phyloP scores from a whole-genome alignment of 441 rosid species.

The Mallotus japonicus region DNA sequence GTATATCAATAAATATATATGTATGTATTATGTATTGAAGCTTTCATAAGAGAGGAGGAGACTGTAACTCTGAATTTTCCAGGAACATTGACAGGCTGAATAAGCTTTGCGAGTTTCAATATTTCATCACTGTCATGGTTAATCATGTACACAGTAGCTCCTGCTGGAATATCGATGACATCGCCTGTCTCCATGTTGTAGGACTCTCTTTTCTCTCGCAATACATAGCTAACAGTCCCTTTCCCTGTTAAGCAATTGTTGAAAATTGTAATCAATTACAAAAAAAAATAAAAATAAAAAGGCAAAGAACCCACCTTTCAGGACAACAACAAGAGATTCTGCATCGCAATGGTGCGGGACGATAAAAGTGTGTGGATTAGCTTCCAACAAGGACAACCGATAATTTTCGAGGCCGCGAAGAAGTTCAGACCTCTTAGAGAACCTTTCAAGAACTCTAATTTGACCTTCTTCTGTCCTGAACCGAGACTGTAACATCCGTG shows the following conservation, averaged over 20 bases:
- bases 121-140: constrained; percentile 38
- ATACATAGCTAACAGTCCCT: constrained; percentile 39
- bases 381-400: constrained; percentile 38
- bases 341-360: constrained; percentile 54
- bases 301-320: constrained; percentile 33
- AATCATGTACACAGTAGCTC: constrained; percentile 34
- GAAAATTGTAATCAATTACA: neutral
- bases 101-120: constrained; percentile 35
- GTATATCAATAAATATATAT: no score
- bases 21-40: neutral
- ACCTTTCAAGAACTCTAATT: constrained; percentile 39
- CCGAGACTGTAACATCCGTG: constrained; percentile 25
- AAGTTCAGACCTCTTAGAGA: constrained; percentile 38
- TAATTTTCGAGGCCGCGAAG: constrained; percentile 47
- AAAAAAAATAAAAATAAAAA: no score
- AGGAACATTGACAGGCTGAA: constrained; percentile 38
- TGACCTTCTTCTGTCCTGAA: constrained; percentile 37
- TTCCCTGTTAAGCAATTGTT: constrained; percentile 27
- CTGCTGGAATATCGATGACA: constrained; percentile 41
- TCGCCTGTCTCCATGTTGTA: constrained; percentile 39
- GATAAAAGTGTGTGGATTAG: constrained; percentile 44
- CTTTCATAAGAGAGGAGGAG: no score
- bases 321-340: constrained; percentile 33
- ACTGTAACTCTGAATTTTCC: constrained; percentile 35
- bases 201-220: constrained; percentile 36